Evolutionary conservation across 345 rosid species (phyloP).

Genomic region (Chamaenerion angustifolium): DNA sequence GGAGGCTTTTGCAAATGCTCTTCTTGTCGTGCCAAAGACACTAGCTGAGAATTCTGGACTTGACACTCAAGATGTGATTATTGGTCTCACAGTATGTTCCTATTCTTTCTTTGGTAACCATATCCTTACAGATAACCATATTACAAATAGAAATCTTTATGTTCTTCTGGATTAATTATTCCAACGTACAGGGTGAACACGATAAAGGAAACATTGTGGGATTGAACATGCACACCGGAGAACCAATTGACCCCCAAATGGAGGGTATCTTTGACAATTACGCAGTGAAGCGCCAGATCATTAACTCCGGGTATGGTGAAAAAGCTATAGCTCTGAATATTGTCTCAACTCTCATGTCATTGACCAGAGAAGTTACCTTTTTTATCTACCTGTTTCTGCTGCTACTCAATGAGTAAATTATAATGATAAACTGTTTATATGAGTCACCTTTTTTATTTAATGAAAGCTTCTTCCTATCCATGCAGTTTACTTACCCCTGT

Average conservation of each 20-base stretch:
- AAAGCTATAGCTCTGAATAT: no score
- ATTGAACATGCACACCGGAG: slow-evolving; percentile 68
- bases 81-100: slow-evolving; percentile 55
- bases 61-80: slow-evolving; percentile 91
- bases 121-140: no score
- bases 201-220: slow-evolving; percentile 86
- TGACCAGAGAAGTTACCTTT: no score
- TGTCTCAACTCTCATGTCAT: no score
- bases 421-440: no score
- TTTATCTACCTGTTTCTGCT: no score
- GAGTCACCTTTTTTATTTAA: no score
- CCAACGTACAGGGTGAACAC: slow-evolving; percentile 63
- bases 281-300: slow-evolving; percentile 85
- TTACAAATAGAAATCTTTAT: background rate
- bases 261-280: slow-evolving; percentile 92
- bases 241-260: slow-evolving; percentile 77
- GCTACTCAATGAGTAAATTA: no score
- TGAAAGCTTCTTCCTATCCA: no score
- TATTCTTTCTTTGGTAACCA: background rate
- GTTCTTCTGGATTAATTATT: background rate
- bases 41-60: slow-evolving; percentile 95
- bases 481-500: no score
- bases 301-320: slow-evolving; percentile 63
- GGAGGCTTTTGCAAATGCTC: slow-evolving; percentile 95
- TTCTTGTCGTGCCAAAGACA: slow-evolving; percentile 93